Evolutionary conservation across 768 basidiomycete genomes (phyloP), one percentile per base, ranked within the genome.

Genomic region (Astraeus odoratus): DNA sequence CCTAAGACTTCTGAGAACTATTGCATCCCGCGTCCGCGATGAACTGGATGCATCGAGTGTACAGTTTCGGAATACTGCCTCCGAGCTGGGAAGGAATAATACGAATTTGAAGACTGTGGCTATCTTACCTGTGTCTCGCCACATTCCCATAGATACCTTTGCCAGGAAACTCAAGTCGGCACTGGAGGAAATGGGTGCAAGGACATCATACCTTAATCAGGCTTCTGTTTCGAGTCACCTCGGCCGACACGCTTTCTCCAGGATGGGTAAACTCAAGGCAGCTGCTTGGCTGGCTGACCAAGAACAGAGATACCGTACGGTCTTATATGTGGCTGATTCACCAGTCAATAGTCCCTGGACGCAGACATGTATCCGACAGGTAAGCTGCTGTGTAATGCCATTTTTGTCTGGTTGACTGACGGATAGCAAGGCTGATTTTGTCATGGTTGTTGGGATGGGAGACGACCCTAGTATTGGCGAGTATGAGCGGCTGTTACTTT

Each of bases 271-370:
- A 65, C 76, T 99, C 33, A 99, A 98, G 71, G 87, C 89, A 26
- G 80, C 85, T 0, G 78, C 50, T 6, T 97, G 96, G 96, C 71
- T 99, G 6, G 91, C 95, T 13, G 94, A 98, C 63, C 85, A 86
- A 60, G 93, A 97, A 61, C 90, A 97, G 67, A 78, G 88, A 57
- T 96, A 86, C 58, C 77, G 91, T 23, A 96, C 82, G 3, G 94
- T 98, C 1, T 75, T 99, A 13, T 98, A 98, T 59, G 91, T 99
- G 25, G 95, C 89, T 6, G 94, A 99, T 65, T 92, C 95, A 0
- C 83, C 94, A 0, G 92, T 95, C 27, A 88, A 80, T 46, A 94
- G 90, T 47, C 86, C 91, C 16, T 99, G 96, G 96, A 98, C 95
- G 24, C 87, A 97, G 65, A 98, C 93, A 1, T 98, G 94, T 61